Evolutionary conservation across 2,329 filamentous ascomycete species (phyloP), one percentile per base, ranked within the genome.

Genomic region (Scedosporium dehoogii): DNA sequence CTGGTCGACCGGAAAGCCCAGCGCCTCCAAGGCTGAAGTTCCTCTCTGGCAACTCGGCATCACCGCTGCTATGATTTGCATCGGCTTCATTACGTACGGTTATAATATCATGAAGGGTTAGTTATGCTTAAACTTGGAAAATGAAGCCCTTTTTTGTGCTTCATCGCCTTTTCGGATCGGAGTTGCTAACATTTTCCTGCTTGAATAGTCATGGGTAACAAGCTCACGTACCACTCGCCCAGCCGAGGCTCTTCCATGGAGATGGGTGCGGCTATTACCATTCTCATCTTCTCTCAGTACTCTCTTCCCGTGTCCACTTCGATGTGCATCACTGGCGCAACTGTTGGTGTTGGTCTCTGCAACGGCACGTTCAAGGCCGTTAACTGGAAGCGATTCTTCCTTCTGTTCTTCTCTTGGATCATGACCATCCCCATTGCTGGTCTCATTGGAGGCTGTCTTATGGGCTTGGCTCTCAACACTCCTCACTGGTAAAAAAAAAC

Each of bases 31-130:
- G 75, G 82, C 85, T 3, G 73, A 81, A 0, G 89, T 92, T 0
- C 86, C 87, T 3, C 70, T 89, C 56, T 93, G 90, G 90, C 88
- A 91, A 74, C 81, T 92, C 62, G 89, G 85, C 59, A 86, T 92
- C 18, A 76, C 89, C 14, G 80, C 85, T 27, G 72, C 78, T 1
- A 84, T 79, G 46, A 86, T 91, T 70, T 89, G 81, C 57, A 66
- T 86, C 53, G 89, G 88, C 67, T 79, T 91, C 63, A 79, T 86
- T 70, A 91, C 88, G 12, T 91, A 91, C 69, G 89, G 88, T 9
- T 91, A 91, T 78, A 91, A 91, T 78, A 91, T 91, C 76, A 91
- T 91, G 88, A 90, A 89, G 77, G 85, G 83, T 85, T 75, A 73
- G 80, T 38, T 66, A 10, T 6, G 9, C n/a, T 7, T 38, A 38